Evolutionary conservation across 2,329 filamentous ascomycete genomes (phyloP), one percentile per base, ranked within the genome.

Genomic region (Penicillium sp.): DNA sequence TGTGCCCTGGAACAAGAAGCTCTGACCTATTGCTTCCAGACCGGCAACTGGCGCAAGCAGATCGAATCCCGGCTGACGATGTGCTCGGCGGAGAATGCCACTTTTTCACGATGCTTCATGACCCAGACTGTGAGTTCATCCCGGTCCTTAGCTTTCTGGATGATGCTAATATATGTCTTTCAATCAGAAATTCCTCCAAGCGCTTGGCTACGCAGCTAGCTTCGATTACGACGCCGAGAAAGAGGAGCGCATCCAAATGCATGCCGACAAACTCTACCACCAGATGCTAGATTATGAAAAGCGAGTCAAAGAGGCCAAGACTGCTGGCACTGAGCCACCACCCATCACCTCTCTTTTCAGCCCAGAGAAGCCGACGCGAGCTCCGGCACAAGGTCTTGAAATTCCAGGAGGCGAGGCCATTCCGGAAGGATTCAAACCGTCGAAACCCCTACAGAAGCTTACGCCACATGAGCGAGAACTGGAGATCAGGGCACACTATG

Each of bases 191-290:
- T 91, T 99, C 60, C 75, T 99, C 25, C 90, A 92, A 70, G 90
- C 91, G 1, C 74, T 99, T 14, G 93, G 93, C 4, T 97, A 96
- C 67, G 80, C 95, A 29, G 81, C 82, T 7, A 82, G 81, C 22
- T 75, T 81, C 54, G 80, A 86, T 37, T 80, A 84, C 18, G 75
- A 84, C 8, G 73, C 78, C 0, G 79, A 84, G 27, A 79, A 88
- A 43, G 88, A 95, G 61, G 91, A 96, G 68, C 82, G 86, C 59
- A 89, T 99, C 54, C 93, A 97, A 72, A 89, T 97, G 85, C 91
- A 96, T 69, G 92, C 92, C 51, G 93, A 99, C 73, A 82, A 82
- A 55, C 78, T 99, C 34, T 99, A 90, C 71, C 87, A 92, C 63
- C 83, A 87, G 60, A 89, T 97, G 84, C 71, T 95, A 31, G 80